A percentile compares a stretch with the other conserved stretches of the same genome.
These are phyloP conservation scores for Populus tremula DNA, from an alignment of 345 rosid species.

Conservation along the genomic window DNA sequence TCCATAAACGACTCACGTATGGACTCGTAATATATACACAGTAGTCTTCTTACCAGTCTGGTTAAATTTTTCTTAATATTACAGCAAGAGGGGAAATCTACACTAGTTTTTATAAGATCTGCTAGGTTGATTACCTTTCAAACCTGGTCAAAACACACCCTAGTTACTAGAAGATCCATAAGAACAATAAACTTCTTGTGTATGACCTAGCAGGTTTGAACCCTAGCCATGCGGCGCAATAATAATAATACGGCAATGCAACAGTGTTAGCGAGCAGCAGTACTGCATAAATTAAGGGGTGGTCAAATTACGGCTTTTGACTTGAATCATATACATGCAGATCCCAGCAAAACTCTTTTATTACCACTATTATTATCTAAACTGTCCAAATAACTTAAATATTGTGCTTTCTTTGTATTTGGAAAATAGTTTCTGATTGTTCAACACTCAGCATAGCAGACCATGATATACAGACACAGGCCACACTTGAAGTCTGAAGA, in stretches of 20 bases:
- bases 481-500: neutral
- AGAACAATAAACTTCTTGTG: neutral
- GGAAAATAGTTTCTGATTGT: neutral
- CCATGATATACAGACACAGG: neutral
- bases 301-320: neutral
- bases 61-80: neutral
- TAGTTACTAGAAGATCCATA: neutral
- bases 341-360: neutral
- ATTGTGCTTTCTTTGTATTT: neutral
- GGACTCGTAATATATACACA: neutral
- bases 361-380: neutral
- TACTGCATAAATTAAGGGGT: constrained; percentile 1
- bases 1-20: neutral
- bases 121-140: neutral
- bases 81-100: neutral
- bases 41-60: neutral
- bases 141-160: neutral
- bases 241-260: neutral
- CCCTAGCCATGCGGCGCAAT: neutral
- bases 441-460: neutral
- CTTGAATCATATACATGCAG: neutral
- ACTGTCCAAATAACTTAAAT: neutral
- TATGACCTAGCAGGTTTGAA: neutral
- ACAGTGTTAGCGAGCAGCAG: neutral
- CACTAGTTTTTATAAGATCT: neutral